Evolutionary conservation across 371 early-diverging fungal species (phyloP), one percentile per base, ranked within the genome.

Genomic region (Mortierella sp.): DNA sequence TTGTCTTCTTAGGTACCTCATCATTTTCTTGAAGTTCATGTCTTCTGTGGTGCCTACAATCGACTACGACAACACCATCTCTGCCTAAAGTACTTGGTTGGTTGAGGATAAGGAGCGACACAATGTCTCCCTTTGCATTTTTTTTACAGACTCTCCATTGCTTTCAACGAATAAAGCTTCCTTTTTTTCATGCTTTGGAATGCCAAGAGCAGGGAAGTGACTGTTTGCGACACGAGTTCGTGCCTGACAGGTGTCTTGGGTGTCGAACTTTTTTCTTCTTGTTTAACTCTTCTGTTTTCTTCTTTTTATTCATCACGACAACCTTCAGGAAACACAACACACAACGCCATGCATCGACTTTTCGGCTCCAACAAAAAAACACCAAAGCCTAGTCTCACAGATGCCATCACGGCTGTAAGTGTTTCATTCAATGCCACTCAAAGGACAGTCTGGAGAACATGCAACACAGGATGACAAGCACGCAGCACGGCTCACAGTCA

Each of bases 21-120:
- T 98, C 73, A 93, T 98, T 78, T 98, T 98, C 87, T 89, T 98
- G 78, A 98, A 99, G 90, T 99, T 99, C 85, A 97, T 99, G 95
- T 95, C 95, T 75, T 94, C 96, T 47, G 98, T 99, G 57, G 91
- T 99, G 68, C 99, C 99, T 6, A 99, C 99, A 21, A 98, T 99
- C 78, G 99, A 99, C 83, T 99, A 99, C 88, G 99, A 98, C 91
- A 97, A 97, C 87, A 97, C 97, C 11, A 95, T 96, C 72, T 84
- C 85, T 38, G 81, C 85, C 10, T 84, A 79, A 68, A 50, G 38
- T 52, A 34, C 45, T 14, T n/a, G 42, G 3, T 26, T 42, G 57
- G 38, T 38, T 24, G 42, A 11, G 34, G 26, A 34, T 24, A 50
- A 63, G 34, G 47, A 28, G 28, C 34, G 13, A 58, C 16, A 14